Base-by-base conservation (phyloP, 2,329 filamentous ascomycete species). In the Claviceps monticola region DNA sequence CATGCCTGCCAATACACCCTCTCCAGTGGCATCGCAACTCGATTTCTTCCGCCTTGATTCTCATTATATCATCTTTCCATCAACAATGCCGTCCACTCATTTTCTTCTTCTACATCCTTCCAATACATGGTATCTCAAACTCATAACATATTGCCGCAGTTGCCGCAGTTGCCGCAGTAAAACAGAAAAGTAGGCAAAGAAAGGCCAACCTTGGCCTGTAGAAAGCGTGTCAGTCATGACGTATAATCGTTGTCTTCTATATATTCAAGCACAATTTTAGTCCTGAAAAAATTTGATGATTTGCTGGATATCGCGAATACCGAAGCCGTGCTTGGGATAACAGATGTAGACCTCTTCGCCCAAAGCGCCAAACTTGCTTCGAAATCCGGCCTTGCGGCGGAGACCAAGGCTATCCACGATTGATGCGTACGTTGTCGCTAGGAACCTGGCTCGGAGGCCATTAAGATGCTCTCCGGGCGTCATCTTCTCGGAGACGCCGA, bases 281-380 rank as follows among this genome's bases (percentile, higher is more conserved):
- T 87, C 87, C 67, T 91, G 86, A 66, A 95, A 93, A 72, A 95
- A 95, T 64, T 84, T 86, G 70, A 95, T 75, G 58, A 96, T 81
- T n/a, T 89, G 88, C 64, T 86, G 81, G 56, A 89, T 81, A 44
- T 89, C 90, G 56, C 83, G 80, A 46, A 90, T 81, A 1, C 88
- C 88, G 29, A 96, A 75, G 7, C 90, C 89, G 62, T 89, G 83
- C 53, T 85, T 83, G 42, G 90, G 90, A 68, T 95, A 96, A 63
- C 87, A 89, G 58, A 96, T 88, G 68, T 88, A 96, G 29, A 91
- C 82, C 47, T 86, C 82, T 62, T 95, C 89, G 55, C 90, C 88
- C 53, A 80, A 73, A 4, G 86, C 86, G 50, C 90, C 90, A 65
- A 96, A 80, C 75, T 96, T 96, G 71, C 87, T 84, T 55, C 90